These are phyloP conservation scores for Thelonectria blattea DNA, from an alignment of 2,329 filamentous ascomycete species.

Conservation along the genomic window DNA sequence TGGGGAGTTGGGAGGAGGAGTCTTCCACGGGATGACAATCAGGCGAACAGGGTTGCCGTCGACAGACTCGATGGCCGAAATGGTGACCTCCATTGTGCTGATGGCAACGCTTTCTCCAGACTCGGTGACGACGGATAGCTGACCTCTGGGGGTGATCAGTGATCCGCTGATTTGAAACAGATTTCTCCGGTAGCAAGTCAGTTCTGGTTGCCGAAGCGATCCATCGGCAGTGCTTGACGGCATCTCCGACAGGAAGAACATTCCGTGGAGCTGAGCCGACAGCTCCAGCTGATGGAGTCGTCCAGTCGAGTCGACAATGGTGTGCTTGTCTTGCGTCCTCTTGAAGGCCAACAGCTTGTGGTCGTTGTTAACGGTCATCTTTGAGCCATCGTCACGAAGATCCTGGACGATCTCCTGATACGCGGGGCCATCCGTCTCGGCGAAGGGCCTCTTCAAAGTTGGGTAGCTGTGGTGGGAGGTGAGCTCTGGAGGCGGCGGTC, in stretches of 20 bases:
- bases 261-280: constrained; percentile 80
- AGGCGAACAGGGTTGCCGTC: constrained; percentile 91
- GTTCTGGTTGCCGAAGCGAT: constrained; percentile 71
- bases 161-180: constrained; percentile 95
- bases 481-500: constrained; percentile 56
- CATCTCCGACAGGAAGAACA: constrained; percentile 88
- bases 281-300: constrained; percentile 67
- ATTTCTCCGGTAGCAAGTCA: constrained; percentile 96
- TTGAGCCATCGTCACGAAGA: constrained; percentile 62
- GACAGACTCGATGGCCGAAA: constrained; percentile 93
- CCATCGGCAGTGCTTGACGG: constrained; percentile 67
- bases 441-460: constrained; percentile 63
- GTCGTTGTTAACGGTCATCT: constrained; percentile 64
- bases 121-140: constrained; percentile 82
- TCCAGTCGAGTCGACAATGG: constrained; percentile 64
- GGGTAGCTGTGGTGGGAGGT: constrained; percentile 59
- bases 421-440: constrained; percentile 59
- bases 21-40: constrained; percentile 98
- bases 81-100: constrained; percentile 80
- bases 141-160: constrained; percentile 77
- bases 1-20: constrained; percentile 79
- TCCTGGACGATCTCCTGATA: constrained; percentile 68
- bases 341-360: constrained; percentile 67
- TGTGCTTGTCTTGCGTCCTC: constrained; percentile 63
- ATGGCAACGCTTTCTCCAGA: constrained; percentile 85